Base-by-base conservation (phyloP, 257 asterid species). In the Mentha longifolia region DNA sequence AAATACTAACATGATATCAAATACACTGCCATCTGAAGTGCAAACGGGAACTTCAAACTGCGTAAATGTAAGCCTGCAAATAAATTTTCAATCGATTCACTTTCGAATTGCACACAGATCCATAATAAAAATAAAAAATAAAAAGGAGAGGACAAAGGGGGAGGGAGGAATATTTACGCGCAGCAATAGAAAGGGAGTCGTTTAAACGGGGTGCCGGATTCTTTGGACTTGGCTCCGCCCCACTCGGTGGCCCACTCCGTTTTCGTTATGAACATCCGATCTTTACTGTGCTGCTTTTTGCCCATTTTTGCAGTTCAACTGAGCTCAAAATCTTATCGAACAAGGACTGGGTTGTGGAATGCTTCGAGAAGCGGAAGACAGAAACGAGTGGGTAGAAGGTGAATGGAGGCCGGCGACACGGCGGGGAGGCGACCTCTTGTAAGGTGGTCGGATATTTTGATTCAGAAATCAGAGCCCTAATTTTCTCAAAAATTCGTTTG, bases 231-330 rank as follows among this genome's bases (percentile, higher is more conserved):
- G 13, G 98, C 97, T 52, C 99, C 99, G 51, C 99, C 99, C 99
- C 99, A 95, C 65, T 95, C 99, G 61, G 98, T 95, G 57, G 99
- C 99, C 99, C 99, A 95, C 85, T 95, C 99, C 58, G 98, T 94
- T 79, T 89, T 94, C 30, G 99, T 94, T 35, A 94, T 85, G 88
- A 84, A 94, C 96, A 94, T 86, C 62, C 99, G 89, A 68, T 95
- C 97, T 60, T 95, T 95, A 76, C 98, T 95, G 77, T 95, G 99
- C 79, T 95, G 99, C 76, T 95, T 95, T 84, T 95, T 95, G 86
- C 99, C 99, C 99, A 93, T 93, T 55, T 47, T 28, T 61, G 72
- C 52, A 42, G 73, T 20, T 33, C 16, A 52, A 50, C 68, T 43
- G 70, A 66, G 70, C 70, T 68, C 35, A 31, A 41, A 71, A 6